Conservation (phyloP, 225 moss, liverwort and hornwort species). For the Bryoerythrophyllum caledonicum region DNA sequence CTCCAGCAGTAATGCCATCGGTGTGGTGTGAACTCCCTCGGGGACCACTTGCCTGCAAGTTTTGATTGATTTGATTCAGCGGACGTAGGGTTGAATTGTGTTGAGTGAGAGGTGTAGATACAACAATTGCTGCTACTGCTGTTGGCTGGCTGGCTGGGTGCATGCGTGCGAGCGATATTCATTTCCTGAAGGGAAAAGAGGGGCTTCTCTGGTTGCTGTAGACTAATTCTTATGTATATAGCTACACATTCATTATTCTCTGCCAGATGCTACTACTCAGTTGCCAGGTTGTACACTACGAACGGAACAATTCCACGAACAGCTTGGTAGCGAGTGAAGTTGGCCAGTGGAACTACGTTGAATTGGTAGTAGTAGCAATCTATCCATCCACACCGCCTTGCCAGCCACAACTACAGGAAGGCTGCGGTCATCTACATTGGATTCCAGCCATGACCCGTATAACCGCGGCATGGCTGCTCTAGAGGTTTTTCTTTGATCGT, state of each 20-base stretch:
- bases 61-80: conserved; percentile 54
- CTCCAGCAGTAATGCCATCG: conserved; percentile 84
- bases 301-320: conserved; percentile 33
- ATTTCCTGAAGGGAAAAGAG: conserved; percentile 40
- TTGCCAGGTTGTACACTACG: conserved; percentile 79
- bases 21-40: conserved; percentile 73
- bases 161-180: conserved; percentile 22
- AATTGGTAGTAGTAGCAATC: conserved; percentile 46
- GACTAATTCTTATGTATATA: conserved; percentile 99
- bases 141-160: conserved; percentile 50
- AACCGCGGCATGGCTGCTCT: conserved; percentile 57
- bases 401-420: conserved; percentile 28
- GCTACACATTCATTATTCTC: conserved; percentile 89
- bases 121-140: conserved; percentile 19
- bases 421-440: conserved; percentile 55
- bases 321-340: conserved; percentile 49
- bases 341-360: conserved; percentile 44
- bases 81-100: conserved; percentile 47
- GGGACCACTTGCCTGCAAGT: conserved; percentile 26
- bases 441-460: conserved; percentile 55
- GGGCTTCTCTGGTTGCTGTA: conserved; percentile 81
- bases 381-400: conserved; percentile 46
- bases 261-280: conserved; percentile 66
- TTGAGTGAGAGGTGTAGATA: conserved; percentile 55
- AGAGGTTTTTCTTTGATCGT: conserved; percentile 53